A percentile compares a stretch with the other conserved stretches of the same genome.
These are phyloP conservation scores for Hevea brasiliensis DNA, from an alignment of 345 rosid species.

Conservation along the genomic window DNA sequence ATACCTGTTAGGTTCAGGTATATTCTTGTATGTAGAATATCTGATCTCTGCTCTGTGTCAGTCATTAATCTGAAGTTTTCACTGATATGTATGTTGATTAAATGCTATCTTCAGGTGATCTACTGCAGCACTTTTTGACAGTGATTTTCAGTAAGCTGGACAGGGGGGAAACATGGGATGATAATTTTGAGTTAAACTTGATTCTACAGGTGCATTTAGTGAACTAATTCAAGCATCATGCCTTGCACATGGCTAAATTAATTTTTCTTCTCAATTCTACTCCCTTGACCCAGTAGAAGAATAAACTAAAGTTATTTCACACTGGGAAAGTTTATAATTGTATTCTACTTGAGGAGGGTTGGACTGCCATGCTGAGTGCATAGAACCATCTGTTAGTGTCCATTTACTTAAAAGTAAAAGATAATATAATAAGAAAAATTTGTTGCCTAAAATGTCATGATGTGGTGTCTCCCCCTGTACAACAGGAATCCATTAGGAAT, in stretches of 20 bases:
- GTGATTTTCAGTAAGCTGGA: slow-evolving; percentile 78
- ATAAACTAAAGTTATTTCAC: neutral
- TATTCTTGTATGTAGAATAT: slow-evolving; percentile 20
- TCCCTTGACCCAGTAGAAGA: neutral
- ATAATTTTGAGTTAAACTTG: slow-evolving; percentile 89
- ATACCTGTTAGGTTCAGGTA: slow-evolving; percentile 96
- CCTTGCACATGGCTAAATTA: neutral
- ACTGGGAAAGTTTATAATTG: neutral
- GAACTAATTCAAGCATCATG: neutral
- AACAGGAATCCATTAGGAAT: slow-evolving; percentile 91
- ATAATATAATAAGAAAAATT: neutral
- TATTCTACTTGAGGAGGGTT: slow-evolving; percentile 9
- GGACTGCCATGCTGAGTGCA: neutral
- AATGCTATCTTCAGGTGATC: slow-evolving; percentile 65
- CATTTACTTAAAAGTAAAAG: neutral
- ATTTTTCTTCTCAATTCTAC: neutral
- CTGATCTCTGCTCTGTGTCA: slow-evolving; percentile 12
- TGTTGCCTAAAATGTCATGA: slow-evolving; percentile 8
- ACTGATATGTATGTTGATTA: slow-evolving; percentile 20
- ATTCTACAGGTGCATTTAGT: slow-evolving; percentile 68
- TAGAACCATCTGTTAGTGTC: neutral
- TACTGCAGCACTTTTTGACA: slow-evolving; percentile 87
- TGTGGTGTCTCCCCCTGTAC: slow-evolving; percentile 13
- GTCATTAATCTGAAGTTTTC: slow-evolving; percentile 13
- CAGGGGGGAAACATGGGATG: slow-evolving; percentile 86